phyloP scores from a whole-genome alignment of 352 stramenopile species.

The Plasmopara muralis region DNA sequence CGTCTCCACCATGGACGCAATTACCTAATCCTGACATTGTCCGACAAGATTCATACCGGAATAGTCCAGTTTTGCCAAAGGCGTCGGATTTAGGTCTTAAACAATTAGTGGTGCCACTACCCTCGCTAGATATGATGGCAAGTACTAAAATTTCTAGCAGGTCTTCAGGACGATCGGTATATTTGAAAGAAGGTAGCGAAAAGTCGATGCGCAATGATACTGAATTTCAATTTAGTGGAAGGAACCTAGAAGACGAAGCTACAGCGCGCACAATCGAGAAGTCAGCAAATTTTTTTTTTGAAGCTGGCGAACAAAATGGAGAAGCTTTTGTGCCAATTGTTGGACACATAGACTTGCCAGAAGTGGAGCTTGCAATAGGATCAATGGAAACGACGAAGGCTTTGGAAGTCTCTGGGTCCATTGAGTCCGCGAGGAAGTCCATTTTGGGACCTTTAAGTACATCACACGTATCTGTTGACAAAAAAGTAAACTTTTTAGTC shows the following conservation, averaged over 20 bases:
- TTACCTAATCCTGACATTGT: conserved; percentile 1
- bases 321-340: background rate
- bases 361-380: background rate
- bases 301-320: conserved; percentile 2
- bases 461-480: too few species aligned
- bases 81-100: background rate
- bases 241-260: background rate
- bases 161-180: conserved; percentile 4
- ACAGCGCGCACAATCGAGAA: background rate
- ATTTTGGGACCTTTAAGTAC: background rate
- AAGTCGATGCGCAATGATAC: conserved; percentile 3
- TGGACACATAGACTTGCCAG: background rate
- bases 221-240: conserved; percentile 11
- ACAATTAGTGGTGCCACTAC: background rate
- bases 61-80: background rate
- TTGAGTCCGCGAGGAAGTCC: background rate
- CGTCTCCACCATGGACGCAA: conserved; percentile 4
- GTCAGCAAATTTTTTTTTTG: conserved; percentile 5
- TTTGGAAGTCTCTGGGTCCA: background rate
- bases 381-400: background rate
- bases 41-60: conserved; percentile 4
- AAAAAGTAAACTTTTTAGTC: too few species aligned
- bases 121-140: conserved; percentile 4
- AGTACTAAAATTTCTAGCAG: conserved; percentile 13
- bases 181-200: conserved; percentile 11